Conservation (phyloP, 139 green algal genomes). For the Penium margaritaceum region DNA sequence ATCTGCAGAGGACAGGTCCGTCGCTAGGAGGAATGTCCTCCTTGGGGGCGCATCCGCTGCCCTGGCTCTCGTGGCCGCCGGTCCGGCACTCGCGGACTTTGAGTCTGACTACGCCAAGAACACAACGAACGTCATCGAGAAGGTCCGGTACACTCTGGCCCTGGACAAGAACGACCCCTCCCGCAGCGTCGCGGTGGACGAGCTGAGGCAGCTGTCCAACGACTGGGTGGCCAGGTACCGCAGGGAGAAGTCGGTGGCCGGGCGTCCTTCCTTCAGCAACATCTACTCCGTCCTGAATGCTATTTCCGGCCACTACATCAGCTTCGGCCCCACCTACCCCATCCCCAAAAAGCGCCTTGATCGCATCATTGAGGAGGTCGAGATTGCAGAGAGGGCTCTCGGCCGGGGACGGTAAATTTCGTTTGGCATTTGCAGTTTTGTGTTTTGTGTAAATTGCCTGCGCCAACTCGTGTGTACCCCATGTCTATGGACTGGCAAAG, state of each 20-base stretch:
- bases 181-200: constrained; percentile 19
- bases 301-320: constrained; percentile 52
- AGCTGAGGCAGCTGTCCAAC: constrained; percentile 14
- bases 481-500: no score
- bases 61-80: background rate
- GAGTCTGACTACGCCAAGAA: constrained; percentile 27
- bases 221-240: constrained; percentile 43
- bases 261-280: constrained; percentile 46
- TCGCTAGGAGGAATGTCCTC: no score
- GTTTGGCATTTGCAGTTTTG: no score
- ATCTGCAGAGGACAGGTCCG: no score
- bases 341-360: constrained; percentile 39
- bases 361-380: constrained; percentile 36
- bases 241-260: constrained; percentile 30
- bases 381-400: constrained; percentile 24
- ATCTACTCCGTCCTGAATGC: constrained; percentile 53
- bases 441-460: no score
- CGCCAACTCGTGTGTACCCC: no score
- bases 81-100: constrained; percentile 12
- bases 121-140: constrained; percentile 32
- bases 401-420: constrained; percentile 26
- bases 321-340: constrained; percentile 42
- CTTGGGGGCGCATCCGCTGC: background rate
- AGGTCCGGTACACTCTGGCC: constrained; percentile 20
- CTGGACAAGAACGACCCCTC: constrained; percentile 35